Base-by-base conservation (phyloP, 805 yeast species). In the Monosporozyma servazzii region DNA sequence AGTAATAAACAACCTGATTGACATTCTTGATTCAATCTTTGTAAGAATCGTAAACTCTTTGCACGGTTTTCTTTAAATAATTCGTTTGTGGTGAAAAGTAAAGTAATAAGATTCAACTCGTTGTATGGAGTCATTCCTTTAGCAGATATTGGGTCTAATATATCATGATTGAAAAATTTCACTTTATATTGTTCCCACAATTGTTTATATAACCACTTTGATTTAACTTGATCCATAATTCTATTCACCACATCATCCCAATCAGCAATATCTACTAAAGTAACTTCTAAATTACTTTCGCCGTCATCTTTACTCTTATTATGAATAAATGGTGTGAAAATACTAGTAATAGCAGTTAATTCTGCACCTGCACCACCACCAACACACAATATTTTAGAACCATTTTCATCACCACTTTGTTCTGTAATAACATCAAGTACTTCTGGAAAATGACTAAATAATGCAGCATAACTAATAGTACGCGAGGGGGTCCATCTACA, bases 311-410 rank as follows among this genome's bases (percentile, higher is more conserved):
- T 39, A n/a, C 50, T 48, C 5, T 33, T 47, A 11, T 52, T 52
- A 57, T 48, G 61, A 61, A 60, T 67, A 56, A 63, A 51, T 42
- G 71, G 67, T 1, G 73, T 71, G 54, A 80, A 82, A 1, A 85
- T 70, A 17, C 89, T 75, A 1, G 80, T 79, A 43, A 87, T 61
- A 0, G 79, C 78, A 31, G 81, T 79, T 23, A 88, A 67, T 63
- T 88, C 96, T 2, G 88, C 86, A 4, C 91, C 87, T 0, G 96
- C 96, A 36, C 96, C 96, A 23, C 95, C 96, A 18, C 96, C 96
- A 37, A 89, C 74, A 58, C 84, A 78, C 36, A 88, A 64, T 0
- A 82, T 77, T 3, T 69, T 61, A 15, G 65, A 59, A 6, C 60
- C 61, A 4, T 41, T 48, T 17, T 36, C 50, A 17, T 54, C 51